Evolutionary conservation across 345 rosid species (phyloP), one percentile per base, ranked within the genome.

Genomic region (Microthlaspi erraticum): DNA sequence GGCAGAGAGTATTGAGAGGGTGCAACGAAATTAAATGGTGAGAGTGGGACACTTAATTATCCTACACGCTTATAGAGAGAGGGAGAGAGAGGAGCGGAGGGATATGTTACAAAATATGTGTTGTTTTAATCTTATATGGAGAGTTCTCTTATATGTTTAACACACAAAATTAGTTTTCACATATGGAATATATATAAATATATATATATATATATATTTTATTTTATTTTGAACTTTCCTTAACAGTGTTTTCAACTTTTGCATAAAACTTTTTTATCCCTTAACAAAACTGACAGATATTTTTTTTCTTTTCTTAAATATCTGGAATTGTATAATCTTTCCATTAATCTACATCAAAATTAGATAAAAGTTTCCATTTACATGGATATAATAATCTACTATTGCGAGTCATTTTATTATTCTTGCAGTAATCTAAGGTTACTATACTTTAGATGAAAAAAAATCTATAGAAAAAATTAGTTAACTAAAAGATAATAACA

Each of bases 11-110:
- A 68, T 68, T 68, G 79, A 61, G 79, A 75, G 56, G 74, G 74
- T 68, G 79, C 74, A 48, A 75, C 62, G 52, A 10, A 53, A 75
- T 75, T 69, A 43, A 75, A 75, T 75, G 79, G 75, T 63, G 79
- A 18, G 79, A 75, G 75, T 55, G 70, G 46, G 70, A 69, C 70
- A 54, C 75, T 63, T 75, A 48, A 75, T 63, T 75, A 45, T 63
- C 65, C 75, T 69, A 68, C 79, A 75, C 60, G 75, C 71, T 54
- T 62, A 39, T 20, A 46, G 50, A 74, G 12, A 50, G 16, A 42
- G 53, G 31, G 45, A 42, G 59, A 68, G 43, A 44, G 16, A 8
- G 18, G 17, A 44, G 16, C 12, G 18, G 17, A 55, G 33, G 33
- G 29, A 50, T 53, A 49, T 59, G 20, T 49, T 66, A 66, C 53